These are phyloP conservation scores for Peterozyma toletana DNA, from an alignment of 805 yeast genomes.

Conservation along the genomic window DNA sequence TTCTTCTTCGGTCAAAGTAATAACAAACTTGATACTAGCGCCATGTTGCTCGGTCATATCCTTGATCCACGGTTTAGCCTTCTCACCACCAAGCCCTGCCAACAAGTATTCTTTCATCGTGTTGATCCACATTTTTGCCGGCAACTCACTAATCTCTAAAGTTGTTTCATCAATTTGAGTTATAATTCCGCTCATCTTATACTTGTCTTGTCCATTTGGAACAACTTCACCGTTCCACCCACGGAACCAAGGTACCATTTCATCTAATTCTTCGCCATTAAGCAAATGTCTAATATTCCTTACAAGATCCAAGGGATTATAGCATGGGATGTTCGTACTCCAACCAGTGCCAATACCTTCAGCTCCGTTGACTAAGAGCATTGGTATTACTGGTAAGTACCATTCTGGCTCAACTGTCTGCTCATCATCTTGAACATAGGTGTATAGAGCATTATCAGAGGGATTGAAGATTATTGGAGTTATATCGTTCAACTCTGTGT, in stretches of 20 bases:
- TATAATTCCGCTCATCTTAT: slow-evolving; percentile 70
- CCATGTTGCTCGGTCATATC: slow-evolving; percentile 95
- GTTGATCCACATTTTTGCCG: slow-evolving; percentile 88
- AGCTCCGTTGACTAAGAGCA: slow-evolving; percentile 90
- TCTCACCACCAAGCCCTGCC: slow-evolving; percentile 71
- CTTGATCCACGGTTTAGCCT: slow-evolving; percentile 76
- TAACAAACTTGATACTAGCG: slow-evolving; percentile 67
- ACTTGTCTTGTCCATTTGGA: slow-evolving; percentile 56
- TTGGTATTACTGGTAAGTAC: slow-evolving; percentile 91
- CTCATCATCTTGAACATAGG: slow-evolving; percentile 87
- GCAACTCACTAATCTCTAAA: slow-evolving; percentile 85
- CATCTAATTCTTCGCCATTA: slow-evolving; percentile 61
- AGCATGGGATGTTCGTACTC: slow-evolving; percentile 90
- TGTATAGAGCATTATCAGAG: slow-evolving; percentile 70
- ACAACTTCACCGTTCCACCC: slow-evolving; percentile 91
- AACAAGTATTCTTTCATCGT: slow-evolving; percentile 80
- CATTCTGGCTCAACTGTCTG: slow-evolving; percentile 91
- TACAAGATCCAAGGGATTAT: slow-evolving; percentile 80
- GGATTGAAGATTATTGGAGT: slow-evolving; percentile 74
- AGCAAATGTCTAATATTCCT: slow-evolving; percentile 65
- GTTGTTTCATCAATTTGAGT: slow-evolving; percentile 70
- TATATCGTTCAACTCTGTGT: slow-evolving; percentile 72
- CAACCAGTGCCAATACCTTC: slow-evolving; percentile 99
- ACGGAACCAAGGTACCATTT: slow-evolving; percentile 88
- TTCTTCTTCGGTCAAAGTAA: slow-evolving; percentile 69